These are phyloP conservation scores for Rhypophila decipiens DNA, from an alignment of 495 filamentous ascomycete genomes.

Conservation along the genomic window DNA sequence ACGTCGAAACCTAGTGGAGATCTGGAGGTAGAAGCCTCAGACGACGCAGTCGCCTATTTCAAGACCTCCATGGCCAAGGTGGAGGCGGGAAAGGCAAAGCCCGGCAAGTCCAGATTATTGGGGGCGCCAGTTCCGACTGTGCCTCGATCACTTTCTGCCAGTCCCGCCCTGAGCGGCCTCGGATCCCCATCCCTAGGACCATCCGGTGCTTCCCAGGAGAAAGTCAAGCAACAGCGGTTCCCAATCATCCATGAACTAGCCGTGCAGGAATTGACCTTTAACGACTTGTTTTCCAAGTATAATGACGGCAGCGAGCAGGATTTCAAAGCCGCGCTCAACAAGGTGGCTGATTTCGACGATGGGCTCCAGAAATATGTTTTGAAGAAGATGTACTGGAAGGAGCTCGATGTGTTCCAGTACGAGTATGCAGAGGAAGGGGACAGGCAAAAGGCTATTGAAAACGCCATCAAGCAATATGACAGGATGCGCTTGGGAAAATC, in stretches of 20 bases:
- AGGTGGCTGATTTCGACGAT: constrained; percentile 49
- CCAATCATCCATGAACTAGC: constrained; percentile 73
- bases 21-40: too few species aligned
- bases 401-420: constrained; percentile 78
- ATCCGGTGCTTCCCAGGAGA: constrained; percentile 44
- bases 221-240: constrained; percentile 47
- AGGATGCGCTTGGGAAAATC: constrained; percentile 63
- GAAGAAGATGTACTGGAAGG: constrained; percentile 67
- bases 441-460: constrained; percentile 73
- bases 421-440: constrained; percentile 60
- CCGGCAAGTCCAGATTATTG: constrained; percentile 33
- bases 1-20: too few species aligned
- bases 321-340: constrained; percentile 47
- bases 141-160: constrained; percentile 56
- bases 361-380: constrained; percentile 59
- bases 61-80: constrained; percentile 22
- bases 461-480: constrained; percentile 77
- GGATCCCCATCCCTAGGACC: constrained; percentile 47
- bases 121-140: constrained; percentile 36
- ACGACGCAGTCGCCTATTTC: too few species aligned
- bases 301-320: constrained; percentile 52
- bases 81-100: constrained; percentile 21
- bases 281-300: constrained; percentile 49
- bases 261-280: constrained; percentile 50
- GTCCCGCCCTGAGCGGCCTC: constrained; percentile 51